Evolutionary conservation across 768 basidiomycete species (phyloP).

Genomic region (Asterophora parasitica): DNA sequence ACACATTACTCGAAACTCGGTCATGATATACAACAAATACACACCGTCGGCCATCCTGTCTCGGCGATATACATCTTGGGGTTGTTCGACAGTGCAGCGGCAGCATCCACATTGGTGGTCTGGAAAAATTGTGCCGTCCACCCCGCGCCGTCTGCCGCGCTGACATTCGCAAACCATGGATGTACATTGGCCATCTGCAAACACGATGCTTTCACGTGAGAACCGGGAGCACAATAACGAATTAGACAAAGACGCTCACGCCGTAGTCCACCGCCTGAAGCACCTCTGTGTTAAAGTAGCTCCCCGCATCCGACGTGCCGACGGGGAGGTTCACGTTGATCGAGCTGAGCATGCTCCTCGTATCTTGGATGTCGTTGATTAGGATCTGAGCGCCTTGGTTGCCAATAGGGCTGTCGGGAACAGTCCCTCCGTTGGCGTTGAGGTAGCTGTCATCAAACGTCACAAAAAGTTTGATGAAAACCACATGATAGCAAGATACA

Average conservation of each 20-base stretch:
- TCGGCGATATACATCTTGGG: conserved; percentile 91
- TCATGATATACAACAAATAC: conserved; percentile 7
- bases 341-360: conserved; percentile 46
- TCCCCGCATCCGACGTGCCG: conserved; percentile 83
- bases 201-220: not conserved
- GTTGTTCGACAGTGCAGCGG: conserved; percentile 55
- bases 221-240: not conserved
- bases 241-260: conserved; percentile 31
- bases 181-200: conserved; percentile 84
- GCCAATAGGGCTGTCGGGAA: conserved; percentile 58
- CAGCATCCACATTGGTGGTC: conserved; percentile 53
- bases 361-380: conserved; percentile 63
- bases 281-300: conserved; percentile 73
- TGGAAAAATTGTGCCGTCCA: conserved; percentile 87
- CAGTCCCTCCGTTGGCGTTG: conserved; percentile 39
- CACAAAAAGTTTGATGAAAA: too few relatives aligned
- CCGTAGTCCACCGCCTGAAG: conserved; percentile 65
- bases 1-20: too few relatives aligned
- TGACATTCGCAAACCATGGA: conserved; percentile 88
- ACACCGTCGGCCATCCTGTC: conserved; percentile 72
- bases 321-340: conserved; percentile 62
- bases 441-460: conserved; percentile 44
- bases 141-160: conserved; percentile 57
- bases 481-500: conserved; percentile 15
- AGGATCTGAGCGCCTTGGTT: conserved; percentile 59